These are phyloP conservation scores for Dendrostoma leiphaemia DNA, from an alignment of 2,329 filamentous ascomycete genomes.

Conservation along the genomic window DNA sequence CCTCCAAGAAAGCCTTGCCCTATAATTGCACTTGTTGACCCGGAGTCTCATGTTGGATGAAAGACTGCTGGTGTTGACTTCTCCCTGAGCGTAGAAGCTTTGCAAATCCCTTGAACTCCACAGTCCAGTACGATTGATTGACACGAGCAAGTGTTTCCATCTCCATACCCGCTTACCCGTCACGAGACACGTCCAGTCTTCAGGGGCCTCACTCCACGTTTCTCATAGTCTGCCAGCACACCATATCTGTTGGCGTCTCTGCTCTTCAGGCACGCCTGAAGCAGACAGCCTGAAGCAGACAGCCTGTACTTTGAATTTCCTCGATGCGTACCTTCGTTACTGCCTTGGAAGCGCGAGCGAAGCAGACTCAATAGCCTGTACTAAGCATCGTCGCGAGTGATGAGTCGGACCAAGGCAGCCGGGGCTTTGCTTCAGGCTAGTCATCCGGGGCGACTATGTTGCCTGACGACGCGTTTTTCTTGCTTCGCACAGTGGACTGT, in stretches of 20 bases:
- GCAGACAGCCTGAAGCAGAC: neutral
- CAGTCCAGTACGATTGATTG: neutral
- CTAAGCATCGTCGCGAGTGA: neutral
- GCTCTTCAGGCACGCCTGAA: neutral
- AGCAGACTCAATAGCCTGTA: neutral
- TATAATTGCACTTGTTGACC: neutral
- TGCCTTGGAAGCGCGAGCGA: neutral
- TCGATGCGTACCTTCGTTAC: neutral
- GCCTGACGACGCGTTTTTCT: neutral
- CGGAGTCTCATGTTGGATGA: neutral
- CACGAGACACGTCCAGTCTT: neutral
- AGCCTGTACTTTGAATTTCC: neutral
- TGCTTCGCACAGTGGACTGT: conserved; percentile 3
- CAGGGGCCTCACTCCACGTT: neutral
- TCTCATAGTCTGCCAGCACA: neutral
- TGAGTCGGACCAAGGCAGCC: neutral
- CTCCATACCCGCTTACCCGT: neutral
- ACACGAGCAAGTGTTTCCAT: too few species aligned
- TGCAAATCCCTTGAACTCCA: neutral
- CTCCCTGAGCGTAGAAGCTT: neutral
- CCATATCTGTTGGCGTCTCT: neutral
- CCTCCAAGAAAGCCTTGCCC: neutral
- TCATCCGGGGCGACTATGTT: neutral
- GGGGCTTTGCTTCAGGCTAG: neutral
- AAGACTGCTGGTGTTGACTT: neutral